These are phyloP conservation scores for Parachlorella kessleri DNA, from an alignment of 139 green algal genomes.

Conservation along the genomic window DNA sequence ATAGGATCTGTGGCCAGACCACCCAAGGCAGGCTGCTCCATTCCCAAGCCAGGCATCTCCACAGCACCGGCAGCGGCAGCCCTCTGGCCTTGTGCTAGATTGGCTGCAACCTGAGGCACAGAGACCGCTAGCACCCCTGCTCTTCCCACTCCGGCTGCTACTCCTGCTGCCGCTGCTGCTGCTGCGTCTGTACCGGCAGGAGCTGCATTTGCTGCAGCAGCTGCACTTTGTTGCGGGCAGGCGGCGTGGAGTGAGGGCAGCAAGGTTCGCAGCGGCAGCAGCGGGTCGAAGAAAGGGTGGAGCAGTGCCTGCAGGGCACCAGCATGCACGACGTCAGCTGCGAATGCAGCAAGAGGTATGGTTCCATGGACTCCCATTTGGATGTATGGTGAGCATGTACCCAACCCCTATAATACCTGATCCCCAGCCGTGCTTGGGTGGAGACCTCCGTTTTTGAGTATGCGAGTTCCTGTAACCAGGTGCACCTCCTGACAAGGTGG, in stretches of 20 bases:
- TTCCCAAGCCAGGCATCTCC: background rate
- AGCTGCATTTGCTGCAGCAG: background rate
- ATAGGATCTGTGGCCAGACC: background rate
- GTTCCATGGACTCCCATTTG: too few species aligned
- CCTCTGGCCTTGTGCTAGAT: background rate
- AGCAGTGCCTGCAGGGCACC: constrained; percentile 27
- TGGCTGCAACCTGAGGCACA: background rate
- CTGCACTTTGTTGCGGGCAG: background rate
- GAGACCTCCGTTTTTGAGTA: too few species aligned
- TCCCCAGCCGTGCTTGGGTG: too few species aligned
- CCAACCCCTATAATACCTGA: too few species aligned
- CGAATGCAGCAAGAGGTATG: background rate
- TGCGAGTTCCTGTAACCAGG: too few species aligned
- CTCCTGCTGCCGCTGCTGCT: background rate
- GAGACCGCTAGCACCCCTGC: background rate
- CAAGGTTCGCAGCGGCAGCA: constrained; percentile 10
- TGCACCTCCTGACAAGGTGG: background rate
- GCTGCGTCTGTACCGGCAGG: background rate
- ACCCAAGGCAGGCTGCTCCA: background rate
- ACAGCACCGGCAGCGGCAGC: background rate
- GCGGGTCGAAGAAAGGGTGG: constrained; percentile 41
- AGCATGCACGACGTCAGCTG: background rate
- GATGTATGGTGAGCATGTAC: too few species aligned
- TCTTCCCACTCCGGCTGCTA: background rate
- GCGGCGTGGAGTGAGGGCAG: constrained; percentile 6